A percentile compares a stretch with the other conserved stretches of the same genome.
phyloP scores from a whole-genome alignment of 148 eudicot genomes.

The Arbutus unedo region DNA sequence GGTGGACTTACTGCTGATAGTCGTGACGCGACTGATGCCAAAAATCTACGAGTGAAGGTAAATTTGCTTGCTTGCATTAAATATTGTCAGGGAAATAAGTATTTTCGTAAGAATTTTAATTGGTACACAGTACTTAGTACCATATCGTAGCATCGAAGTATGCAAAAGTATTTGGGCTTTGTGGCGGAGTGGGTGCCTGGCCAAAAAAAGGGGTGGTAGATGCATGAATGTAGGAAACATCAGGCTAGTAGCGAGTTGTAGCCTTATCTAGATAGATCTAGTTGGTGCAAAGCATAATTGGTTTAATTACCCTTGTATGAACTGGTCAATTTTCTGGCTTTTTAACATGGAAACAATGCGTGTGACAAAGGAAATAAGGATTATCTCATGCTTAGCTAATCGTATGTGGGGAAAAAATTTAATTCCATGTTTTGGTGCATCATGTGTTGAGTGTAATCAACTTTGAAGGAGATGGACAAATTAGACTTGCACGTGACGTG shows the following conservation, averaged over 20 bases:
- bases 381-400: not conserved
- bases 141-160: too few relatives aligned
- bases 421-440: not conserved
- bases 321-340: too few relatives aligned
- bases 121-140: too few relatives aligned
- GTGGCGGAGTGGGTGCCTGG: too few relatives aligned
- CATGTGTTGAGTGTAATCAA: not conserved
- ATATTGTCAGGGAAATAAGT: not conserved
- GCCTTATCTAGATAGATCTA: too few relatives aligned
- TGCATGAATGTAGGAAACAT: too few relatives aligned
- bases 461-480: not conserved
- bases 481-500: not conserved
- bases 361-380: not conserved
- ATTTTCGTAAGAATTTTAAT: not conserved
- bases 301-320: too few relatives aligned
- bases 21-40: constrained; percentile 46
- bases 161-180: too few relatives aligned
- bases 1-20: constrained; percentile 47
- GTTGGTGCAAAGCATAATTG: too few relatives aligned
- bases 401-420: not conserved
- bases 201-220: too few relatives aligned
- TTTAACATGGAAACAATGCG: too few relatives aligned
- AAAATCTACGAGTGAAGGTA: constrained; percentile 76
- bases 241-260: too few relatives aligned
- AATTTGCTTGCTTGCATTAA: not conserved